Base-by-base conservation (phyloP, 768 basidiomycete species). In the Rhodotorula diobovata region DNA sequence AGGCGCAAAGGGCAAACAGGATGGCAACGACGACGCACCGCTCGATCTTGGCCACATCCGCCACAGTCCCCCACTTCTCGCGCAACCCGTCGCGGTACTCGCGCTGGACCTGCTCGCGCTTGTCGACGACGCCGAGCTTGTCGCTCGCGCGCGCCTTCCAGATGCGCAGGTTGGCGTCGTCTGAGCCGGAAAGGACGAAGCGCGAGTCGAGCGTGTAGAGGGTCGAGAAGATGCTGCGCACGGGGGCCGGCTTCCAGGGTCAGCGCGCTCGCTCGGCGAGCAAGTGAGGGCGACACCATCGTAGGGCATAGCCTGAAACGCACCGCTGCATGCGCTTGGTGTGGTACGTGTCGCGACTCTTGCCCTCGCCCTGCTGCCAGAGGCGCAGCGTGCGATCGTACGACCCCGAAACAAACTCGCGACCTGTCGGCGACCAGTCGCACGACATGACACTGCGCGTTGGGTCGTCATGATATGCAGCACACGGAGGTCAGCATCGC, bases 311-410 rank as follows among this genome's bases (percentile, higher is more conserved):
- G 25, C 57, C 39, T 14, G 34, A 21, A 59, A 78, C 83, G 50
- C 61, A 91, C 91, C 93, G 86, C 81, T 98, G 96, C 96, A 99
- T 99, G 56, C 96, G 90, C 82, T 98, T 98, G 25, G 93, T 95
- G 80, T 98, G 95, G 79, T 98, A 99, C 14, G 93, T 89, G 79
- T 98, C 95, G 25, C 90, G 86, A 14, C 85, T 84, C 41, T 86
- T 86, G 0, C 94, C 93, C 53, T 84, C 86, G 37, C 89, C 91
- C 76, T 91, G 88, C 75, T 88, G 88, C 95, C 95, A 99, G 80
- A 98, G 86, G 69, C 94, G 84, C 56, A 97, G 85, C 4, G 94
- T 97, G 56, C 94, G 86, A 80, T 99, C 96, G 89, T 95, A 98
- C 5, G 91, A 90, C 20, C 96, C 96, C 72, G 90, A 92, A 37